Evolutionary conservation across 495 filamentous ascomycete species (phyloP), one percentile per base, ranked within the genome.

Genomic region (Penicillium diatomitis): DNA sequence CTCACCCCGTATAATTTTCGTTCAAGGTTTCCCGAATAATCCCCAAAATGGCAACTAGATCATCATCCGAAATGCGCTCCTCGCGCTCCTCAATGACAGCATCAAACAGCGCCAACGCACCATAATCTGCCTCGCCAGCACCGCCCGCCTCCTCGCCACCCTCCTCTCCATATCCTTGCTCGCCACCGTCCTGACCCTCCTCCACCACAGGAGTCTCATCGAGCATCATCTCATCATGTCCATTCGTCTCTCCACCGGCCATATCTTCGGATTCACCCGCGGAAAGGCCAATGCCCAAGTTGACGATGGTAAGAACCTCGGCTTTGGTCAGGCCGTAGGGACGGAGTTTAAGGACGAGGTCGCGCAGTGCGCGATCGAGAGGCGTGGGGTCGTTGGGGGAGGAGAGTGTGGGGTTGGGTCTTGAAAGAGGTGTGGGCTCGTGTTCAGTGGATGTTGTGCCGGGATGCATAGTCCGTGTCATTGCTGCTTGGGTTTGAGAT

Each of bases 271-370:
- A 39, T 9, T 27, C 38, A 31, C 11, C 51, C 8, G 50, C 20
- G 5, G 48, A 38, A 2, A 71, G 2, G 3, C 71, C 71, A n/a
- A 75, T 50, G 0, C 71, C 71, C 38, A 83, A 56, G 54, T 86
- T 85, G 4, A 83, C 51, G 34, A 85, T 79, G 78, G 81, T 84
- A 5, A 86, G 57, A 8, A 82, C 63, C 61, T 86, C 82, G 0
- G 74, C 72, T 64, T 86, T 85, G 27, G 75, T 78, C 35, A 83
- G 59, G n/a, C 68, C 65, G 48, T 67, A 81, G 0, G 72, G 69
- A 41, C 67, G 61, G 7, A 81, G 51, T 9, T 56, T 48, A 2
- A 56, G 53, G 5, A 79, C 56, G 4, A 82, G 64, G 2, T 64
- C 64, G 10, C 63, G 60, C 8, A 71, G 54, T 10, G 68, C 69